phyloP scores from a whole-genome alignment of 1,139 yeast species.

The Pichia sp. region DNA sequence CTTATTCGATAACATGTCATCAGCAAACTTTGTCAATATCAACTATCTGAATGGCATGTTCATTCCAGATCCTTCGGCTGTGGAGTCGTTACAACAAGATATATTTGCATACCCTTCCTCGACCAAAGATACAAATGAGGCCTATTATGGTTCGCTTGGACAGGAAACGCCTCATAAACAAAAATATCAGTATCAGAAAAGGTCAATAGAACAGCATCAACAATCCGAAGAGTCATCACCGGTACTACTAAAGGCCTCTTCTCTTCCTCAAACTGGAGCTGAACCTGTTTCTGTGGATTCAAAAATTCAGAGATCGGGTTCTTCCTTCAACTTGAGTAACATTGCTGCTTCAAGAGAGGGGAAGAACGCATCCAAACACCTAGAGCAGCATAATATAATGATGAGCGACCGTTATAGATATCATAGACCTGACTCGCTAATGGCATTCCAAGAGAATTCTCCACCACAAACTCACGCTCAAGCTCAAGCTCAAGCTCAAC shows the following conservation, averaged over 20 bases:
- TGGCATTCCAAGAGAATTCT: not conserved
- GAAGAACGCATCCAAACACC: not conserved
- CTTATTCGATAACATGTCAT: slow-evolving; percentile 5
- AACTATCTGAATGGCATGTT: slow-evolving; percentile 11
- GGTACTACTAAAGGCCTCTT: slow-evolving; percentile 3
- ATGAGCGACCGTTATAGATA: not conserved
- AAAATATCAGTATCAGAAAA: slow-evolving; percentile 5
- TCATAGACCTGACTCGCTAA: not conserved
- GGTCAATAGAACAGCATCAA: not conserved
- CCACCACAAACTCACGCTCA: not conserved
- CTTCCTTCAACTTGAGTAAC: slow-evolving; percentile 32
- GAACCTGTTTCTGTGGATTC: slow-evolving; percentile 8
- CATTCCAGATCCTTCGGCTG: slow-evolving; percentile 12
- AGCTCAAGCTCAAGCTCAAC: not conserved
- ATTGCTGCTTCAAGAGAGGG: slow-evolving; percentile 30
- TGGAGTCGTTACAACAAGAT: slow-evolving; percentile 14
- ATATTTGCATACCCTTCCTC: slow-evolving; percentile 2
- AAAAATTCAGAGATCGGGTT: slow-evolving; percentile 29
- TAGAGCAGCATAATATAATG: not conserved
- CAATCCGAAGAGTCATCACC: not conserved
- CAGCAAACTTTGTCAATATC: slow-evolving; percentile 4
- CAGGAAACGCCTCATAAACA: slow-evolving; percentile 2
- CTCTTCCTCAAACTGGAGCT: slow-evolving; percentile 11
- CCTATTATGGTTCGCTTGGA: slow-evolving; percentile 7
- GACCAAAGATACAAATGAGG: not conserved